These are phyloP conservation scores for Penicillium pulvis DNA, from an alignment of 495 filamentous ascomycete species.

Conservation along the genomic window DNA sequence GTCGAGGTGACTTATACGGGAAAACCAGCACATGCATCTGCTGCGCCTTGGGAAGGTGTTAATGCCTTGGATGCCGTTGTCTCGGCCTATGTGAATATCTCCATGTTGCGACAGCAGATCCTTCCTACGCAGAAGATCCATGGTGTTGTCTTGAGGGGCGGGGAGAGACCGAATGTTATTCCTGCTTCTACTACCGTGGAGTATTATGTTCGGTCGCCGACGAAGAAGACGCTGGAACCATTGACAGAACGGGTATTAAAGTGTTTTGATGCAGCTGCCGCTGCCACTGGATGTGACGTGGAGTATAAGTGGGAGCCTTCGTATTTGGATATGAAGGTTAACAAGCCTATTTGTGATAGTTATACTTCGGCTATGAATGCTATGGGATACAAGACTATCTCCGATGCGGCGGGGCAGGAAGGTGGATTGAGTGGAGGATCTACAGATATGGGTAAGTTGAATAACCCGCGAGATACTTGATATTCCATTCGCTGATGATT, in stretches of 20 bases:
- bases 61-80: constrained; percentile 69
- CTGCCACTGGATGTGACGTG: constrained; percentile 56
- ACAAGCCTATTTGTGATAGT: constrained; percentile 47
- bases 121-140: constrained; percentile 46
- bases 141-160: constrained; percentile 45
- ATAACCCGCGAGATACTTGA: background rate
- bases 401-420: constrained; percentile 41
- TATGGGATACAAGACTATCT: constrained; percentile 44
- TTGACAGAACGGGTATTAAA: constrained; percentile 53
- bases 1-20: constrained; percentile 46
- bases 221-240: constrained; percentile 39
- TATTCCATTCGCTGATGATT: background rate
- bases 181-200: constrained; percentile 54
- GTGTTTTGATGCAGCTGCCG: constrained; percentile 59
- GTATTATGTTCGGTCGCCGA: constrained; percentile 57
- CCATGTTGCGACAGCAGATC: constrained; percentile 63
- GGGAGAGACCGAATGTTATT: constrained; percentile 53
- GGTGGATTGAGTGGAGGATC: constrained; percentile 30
- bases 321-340: constrained; percentile 56
- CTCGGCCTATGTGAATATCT: constrained; percentile 60
- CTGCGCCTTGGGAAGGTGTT: constrained; percentile 62
- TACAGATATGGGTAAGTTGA: constrained; percentile 40
- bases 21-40: constrained; percentile 56
- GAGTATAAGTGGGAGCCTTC: constrained; percentile 48
- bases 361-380: constrained; percentile 53